These are phyloP conservation scores for Metschnikowia similis DNA, from an alignment of 805 yeast species.

Conservation along the genomic window DNA sequence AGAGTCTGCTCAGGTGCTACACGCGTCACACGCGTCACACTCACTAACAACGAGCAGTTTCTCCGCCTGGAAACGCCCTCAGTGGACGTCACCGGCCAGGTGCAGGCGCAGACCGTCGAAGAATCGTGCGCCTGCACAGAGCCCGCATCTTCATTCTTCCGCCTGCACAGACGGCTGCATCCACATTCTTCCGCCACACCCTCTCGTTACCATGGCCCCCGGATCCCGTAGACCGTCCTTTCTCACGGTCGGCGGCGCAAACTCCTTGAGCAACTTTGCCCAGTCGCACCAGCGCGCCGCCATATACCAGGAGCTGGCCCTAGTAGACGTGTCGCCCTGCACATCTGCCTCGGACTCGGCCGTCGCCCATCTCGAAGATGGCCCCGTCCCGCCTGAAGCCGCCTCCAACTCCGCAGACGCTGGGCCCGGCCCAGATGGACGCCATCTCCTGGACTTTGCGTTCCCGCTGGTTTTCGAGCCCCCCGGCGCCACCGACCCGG, in stretches of 20 bases:
- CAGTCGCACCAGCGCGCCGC: slow-evolving; percentile 38
- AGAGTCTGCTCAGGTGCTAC: too few relatives aligned
- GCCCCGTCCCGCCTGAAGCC: neutral
- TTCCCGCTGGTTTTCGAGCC: slow-evolving; percentile 14
- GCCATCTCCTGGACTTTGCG: slow-evolving; percentile 15
- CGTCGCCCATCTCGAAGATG: slow-evolving; percentile 1
- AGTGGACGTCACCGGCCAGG: too few relatives aligned
- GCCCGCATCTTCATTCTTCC: too few relatives aligned
- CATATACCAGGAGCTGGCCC: slow-evolving; percentile 4
- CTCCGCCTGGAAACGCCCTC: too few relatives aligned
- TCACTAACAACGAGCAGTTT: too few relatives aligned
- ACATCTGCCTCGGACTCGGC: slow-evolving; percentile 6
- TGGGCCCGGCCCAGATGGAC: neutral
- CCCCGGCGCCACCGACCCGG: too few relatives aligned
- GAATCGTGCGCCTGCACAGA: too few relatives aligned
- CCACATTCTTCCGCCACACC: neutral
- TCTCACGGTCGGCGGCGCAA: neutral
- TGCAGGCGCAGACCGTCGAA: too few relatives aligned
- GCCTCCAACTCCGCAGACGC: neutral
- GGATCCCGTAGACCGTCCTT: neutral
- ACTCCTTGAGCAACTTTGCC: slow-evolving; percentile 32
- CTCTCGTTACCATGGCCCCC: neutral
- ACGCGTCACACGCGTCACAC: too few relatives aligned
- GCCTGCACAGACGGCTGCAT: too few relatives aligned
- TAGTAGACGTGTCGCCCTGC: slow-evolving; percentile 14